A percentile compares a stretch with the other conserved stretches of the same genome.
phyloP scores from a whole-genome alignment of 139 green algal genomes.

The Picochlorum sp. region DNA sequence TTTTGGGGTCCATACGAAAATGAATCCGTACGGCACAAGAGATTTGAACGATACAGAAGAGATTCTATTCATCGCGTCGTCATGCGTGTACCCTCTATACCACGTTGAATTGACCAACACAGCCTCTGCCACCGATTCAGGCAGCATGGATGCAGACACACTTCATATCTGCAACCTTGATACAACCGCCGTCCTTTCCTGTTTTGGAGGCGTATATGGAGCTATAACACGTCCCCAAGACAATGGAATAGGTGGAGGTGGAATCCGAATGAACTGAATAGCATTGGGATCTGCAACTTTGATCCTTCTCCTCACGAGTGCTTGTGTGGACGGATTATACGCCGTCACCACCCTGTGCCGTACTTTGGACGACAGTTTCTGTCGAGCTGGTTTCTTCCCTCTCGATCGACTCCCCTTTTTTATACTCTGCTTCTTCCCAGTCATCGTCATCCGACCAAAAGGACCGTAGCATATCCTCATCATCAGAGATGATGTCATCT shows the following conservation, averaged over 20 bases:
- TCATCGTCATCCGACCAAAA: conserved; percentile 56
- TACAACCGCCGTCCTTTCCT: background rate
- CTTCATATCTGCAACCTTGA: background rate
- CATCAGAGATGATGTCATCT: conserved; percentile 32
- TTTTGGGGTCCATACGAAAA: conserved; percentile 83
- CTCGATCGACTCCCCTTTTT: background rate
- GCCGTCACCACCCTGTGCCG: conserved; percentile 50
- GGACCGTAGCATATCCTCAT: conserved; percentile 41
- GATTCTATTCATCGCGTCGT: conserved; percentile 19
- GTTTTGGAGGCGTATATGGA: conserved; percentile 40
- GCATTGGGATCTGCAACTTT: conserved; percentile 26
- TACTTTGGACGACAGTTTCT: conserved; percentile 6
- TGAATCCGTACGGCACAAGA: conserved; percentile 71
- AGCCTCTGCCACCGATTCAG: conserved; percentile 14
- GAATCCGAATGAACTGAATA: conserved; percentile 50
- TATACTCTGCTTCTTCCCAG: conserved; percentile 1
- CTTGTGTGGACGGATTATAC: conserved; percentile 63
- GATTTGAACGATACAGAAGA: conserved; percentile 44
- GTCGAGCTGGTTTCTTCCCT: conserved; percentile 4
- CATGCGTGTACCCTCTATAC: conserved; percentile 5
- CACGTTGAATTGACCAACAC: conserved; percentile 62
- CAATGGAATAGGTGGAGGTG: conserved; percentile 55
- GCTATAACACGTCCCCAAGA: conserved; percentile 70
- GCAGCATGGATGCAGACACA: background rate
- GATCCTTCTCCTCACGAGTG: conserved; percentile 53